Base-by-base conservation (phyloP, 192 early-diverging fungal genomes). In the Lunasporangiospora selenospora region DNA sequence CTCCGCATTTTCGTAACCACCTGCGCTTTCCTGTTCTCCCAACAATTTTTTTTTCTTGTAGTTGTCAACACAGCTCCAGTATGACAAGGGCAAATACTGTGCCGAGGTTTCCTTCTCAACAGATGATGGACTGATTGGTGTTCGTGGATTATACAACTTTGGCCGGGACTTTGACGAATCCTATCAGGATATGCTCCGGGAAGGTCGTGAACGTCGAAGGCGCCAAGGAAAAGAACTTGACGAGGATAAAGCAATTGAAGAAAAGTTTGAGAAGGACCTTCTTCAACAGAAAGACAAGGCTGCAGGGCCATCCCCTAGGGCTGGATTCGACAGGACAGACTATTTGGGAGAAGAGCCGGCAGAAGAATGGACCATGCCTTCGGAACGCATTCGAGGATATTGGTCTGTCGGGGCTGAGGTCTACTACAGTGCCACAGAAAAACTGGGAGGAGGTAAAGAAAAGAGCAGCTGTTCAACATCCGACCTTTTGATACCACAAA, bases 401-500 rank as follows among this genome's bases (percentile, higher is more conserved):
- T 86, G 85, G 85, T 84, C 85, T 8, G 62, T 82, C 26, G 92
- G 92, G 23, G 85, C 85, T 50, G 92, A 92, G 70, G 33, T 90
- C 16, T 93, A 92, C 53, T 91, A 83, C 59, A 88, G 87, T 4
- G 79, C 84, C 11, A 86, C 91, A 30, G 94, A 97, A 39, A 85
- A 85, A 47, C 96, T 92, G 67, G 97, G 94, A 43, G 97, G 97
- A 66, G 64, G 92, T 94, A 81, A 77, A n/a, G n/a, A n/a, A n/a
- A n/a, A n/a, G n/a, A n/a, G n/a, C n/a, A n/a, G n/a, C n/a, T n/a
- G n/a, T n/a, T n/a, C n/a, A n/a, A n/a, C n/a, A n/a, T n/a, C n/a
- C n/a, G n/a, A n/a, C n/a, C n/a, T n/a, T n/a, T n/a, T n/a, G n/a
- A n/a, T n/a, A n/a, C n/a, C n/a, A n/a, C n/a, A n/a, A n/a, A n/a